Conservation (phyloP, 2,329 filamentous ascomycete species). For the Meredithiella fracta region DNA sequence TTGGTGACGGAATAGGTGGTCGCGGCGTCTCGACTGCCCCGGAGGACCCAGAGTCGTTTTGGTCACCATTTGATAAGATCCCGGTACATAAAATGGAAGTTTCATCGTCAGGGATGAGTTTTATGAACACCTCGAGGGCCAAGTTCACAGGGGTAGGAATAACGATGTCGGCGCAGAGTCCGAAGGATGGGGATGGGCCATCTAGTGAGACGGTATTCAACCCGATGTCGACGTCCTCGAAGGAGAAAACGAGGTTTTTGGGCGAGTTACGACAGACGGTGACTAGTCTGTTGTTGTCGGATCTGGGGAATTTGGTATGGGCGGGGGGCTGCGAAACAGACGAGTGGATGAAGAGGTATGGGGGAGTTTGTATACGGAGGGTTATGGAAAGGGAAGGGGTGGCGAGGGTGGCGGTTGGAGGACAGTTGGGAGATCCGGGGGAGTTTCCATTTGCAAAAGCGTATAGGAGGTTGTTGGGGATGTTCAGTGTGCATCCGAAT, state of each 20-base stretch:
- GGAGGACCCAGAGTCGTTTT: constrained; percentile 44
- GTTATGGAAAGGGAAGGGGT: not conserved
- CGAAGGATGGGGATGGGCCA: constrained; percentile 27
- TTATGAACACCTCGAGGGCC: constrained; percentile 38
- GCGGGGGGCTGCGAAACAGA: constrained; percentile 87
- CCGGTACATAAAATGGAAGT: constrained; percentile 43
- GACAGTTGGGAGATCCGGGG: constrained; percentile 18
- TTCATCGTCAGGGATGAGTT: constrained; percentile 45
- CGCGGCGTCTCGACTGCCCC: not conserved
- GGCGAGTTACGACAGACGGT: constrained; percentile 61
- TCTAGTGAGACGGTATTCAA: constrained; percentile 51
- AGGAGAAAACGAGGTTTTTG: constrained; percentile 66
- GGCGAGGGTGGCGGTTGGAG: not conserved
- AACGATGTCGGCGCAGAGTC: too few relatives aligned
- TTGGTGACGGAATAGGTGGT: not conserved
- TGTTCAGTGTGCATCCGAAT: constrained; percentile 80
- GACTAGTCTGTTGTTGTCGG: constrained; percentile 72
- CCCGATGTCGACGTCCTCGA: constrained; percentile 24
- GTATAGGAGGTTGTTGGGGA: constrained; percentile 62
- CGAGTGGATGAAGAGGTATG: constrained; percentile 59
- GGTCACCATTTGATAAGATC: constrained; percentile 67
- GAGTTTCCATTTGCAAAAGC: constrained; percentile 70
- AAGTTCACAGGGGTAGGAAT: constrained; percentile 21
- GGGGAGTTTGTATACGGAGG: constrained; percentile 34
- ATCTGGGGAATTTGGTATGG: constrained; percentile 74